Percentiles rank a stretch among this genome's conserved stretches.
Conservation (phyloP, 2,329 filamentous ascomycete species). For the Penicillium griseofulvum region DNA sequence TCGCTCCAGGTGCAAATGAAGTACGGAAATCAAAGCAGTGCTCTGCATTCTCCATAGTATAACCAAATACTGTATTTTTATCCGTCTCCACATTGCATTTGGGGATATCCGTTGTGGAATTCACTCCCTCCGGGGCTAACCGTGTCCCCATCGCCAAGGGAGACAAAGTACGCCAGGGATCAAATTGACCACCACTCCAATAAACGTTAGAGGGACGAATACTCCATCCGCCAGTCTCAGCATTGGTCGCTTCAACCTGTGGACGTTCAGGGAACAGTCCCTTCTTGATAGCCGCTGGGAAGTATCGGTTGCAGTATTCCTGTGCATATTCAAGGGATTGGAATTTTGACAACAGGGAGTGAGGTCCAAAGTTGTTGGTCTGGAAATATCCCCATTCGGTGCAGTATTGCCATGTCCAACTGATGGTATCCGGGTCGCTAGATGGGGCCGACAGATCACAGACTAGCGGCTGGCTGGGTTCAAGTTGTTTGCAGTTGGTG, state of each 20-base stretch:
- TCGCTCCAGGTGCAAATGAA: slow-evolving; percentile 30
- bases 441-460: slow-evolving; percentile 41
- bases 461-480: slow-evolving; percentile 20
- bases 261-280: slow-evolving; percentile 46
- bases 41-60: slow-evolving; percentile 45
- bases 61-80: slow-evolving; percentile 48
- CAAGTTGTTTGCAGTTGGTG: slow-evolving; percentile 42
- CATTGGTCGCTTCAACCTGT: slow-evolving; percentile 40
- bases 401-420: slow-evolving; percentile 55
- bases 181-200: slow-evolving; percentile 52
- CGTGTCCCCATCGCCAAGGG: slow-evolving; percentile 40
- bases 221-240: slow-evolving; percentile 50
- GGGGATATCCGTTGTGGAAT: slow-evolving; percentile 43
- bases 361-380: slow-evolving; percentile 48
- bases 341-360: slow-evolving; percentile 49
- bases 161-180: slow-evolving; percentile 52
- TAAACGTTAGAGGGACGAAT: slow-evolving; percentile 53
- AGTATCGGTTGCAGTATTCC: slow-evolving; percentile 50
- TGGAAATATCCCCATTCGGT: slow-evolving; percentile 54
- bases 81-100: slow-evolving; percentile 41
- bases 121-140: slow-evolving; percentile 41
- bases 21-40: slow-evolving; percentile 52
- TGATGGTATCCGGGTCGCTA: slow-evolving; percentile 39
- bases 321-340: slow-evolving; percentile 47
- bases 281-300: slow-evolving; percentile 42